Base-by-base conservation (phyloP, 2,329 filamentous ascomycete genomes). In the Aspergillus texensis region DNA sequence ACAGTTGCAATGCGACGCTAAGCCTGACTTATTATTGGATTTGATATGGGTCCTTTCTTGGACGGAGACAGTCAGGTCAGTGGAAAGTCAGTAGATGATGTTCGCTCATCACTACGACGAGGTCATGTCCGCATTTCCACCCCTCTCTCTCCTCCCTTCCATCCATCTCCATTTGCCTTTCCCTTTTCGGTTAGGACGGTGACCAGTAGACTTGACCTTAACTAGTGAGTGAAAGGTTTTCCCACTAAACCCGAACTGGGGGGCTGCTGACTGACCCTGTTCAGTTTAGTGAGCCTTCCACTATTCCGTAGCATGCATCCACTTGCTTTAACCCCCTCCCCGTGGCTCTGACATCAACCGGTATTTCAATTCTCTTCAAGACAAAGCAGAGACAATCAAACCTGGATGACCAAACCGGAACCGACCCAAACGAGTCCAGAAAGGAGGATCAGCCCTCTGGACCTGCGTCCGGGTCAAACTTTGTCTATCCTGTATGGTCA, bases 391-490 rank as follows among this genome's bases (percentile, higher is more conserved):
- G 66, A 70, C 67, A 70, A 68, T 65, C 62, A 64, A 68, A 69
- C 68, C 67, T 70, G 68, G 68, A 57, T 66, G 68, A 69, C 72
- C 67, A 72, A 73, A 69, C 70, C 70, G 71, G 71, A 72, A 71
- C 65, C 65, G 61, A 68, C 68, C 70, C 68, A 73, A 72, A 73
- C 72, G 69, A 73, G 70, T 66, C 72, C 71, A 72, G 70, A 75
- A 74, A 72, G 73, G 73, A 74, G 74, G 74, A 77, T 77, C 75
- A 76, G 69, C 74, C 74, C 71, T 75, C 70, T 76, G 74, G 75
- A 75, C 74, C 75, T 77, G 75, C 74, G 74, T 77, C 75, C 73
- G 71, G 74, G 68, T 72, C 73, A 74, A 77, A 76, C 73, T 76
- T 67, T 77, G 72, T 72, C 68, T 67, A 61, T 67, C 61, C 63